These are phyloP conservation scores for Candolleomyces eurysporus DNA, from an alignment of 768 basidiomycete species.

Conservation along the genomic window DNA sequence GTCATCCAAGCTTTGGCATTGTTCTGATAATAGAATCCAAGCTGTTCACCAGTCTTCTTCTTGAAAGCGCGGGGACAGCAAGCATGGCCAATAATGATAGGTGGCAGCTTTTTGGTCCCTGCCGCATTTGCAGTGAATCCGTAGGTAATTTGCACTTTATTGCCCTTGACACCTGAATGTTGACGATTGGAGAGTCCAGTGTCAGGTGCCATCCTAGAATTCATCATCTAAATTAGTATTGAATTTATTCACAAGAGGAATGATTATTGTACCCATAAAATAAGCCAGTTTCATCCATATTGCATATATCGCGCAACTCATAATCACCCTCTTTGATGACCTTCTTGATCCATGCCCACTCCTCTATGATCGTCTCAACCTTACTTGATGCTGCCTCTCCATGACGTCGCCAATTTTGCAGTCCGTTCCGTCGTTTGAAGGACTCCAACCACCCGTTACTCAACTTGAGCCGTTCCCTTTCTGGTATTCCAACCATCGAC, in stretches of 20 bases:
- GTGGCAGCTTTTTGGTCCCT: slow-evolving; percentile 24
- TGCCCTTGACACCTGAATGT: slow-evolving; percentile 23
- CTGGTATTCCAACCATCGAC: slow-evolving; percentile 19
- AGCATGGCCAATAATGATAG: slow-evolving; percentile 27
- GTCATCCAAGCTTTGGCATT: slow-evolving; percentile 37
- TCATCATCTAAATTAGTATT: slow-evolving; percentile 4
- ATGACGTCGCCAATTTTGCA: slow-evolving; percentile 21
- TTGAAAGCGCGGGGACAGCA: slow-evolving; percentile 22
- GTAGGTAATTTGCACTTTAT: slow-evolving; percentile 26
- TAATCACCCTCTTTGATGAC: slow-evolving; percentile 21
- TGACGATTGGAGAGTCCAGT: slow-evolving; percentile 17
- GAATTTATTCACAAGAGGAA: not conserved
- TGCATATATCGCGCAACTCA: slow-evolving; percentile 25
- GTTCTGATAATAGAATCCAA: slow-evolving; percentile 28
- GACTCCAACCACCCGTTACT: slow-evolving; percentile 28
- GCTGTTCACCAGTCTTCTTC: slow-evolving; percentile 21
- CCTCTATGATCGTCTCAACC: slow-evolving; percentile 14
- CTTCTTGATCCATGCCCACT: slow-evolving; percentile 17
- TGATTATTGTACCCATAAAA: slow-evolving; percentile 24
- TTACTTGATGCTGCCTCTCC: slow-evolving; percentile 27
- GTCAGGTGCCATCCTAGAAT: slow-evolving; percentile 24
- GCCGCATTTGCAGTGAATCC: slow-evolving; percentile 27
- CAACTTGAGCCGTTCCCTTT: slow-evolving; percentile 21
- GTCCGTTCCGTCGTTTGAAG: slow-evolving; percentile 18
- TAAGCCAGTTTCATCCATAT: slow-evolving; percentile 28